Conservation (phyloP, 2,329 filamentous ascomycete genomes). For the Eutypella sp. region DNA sequence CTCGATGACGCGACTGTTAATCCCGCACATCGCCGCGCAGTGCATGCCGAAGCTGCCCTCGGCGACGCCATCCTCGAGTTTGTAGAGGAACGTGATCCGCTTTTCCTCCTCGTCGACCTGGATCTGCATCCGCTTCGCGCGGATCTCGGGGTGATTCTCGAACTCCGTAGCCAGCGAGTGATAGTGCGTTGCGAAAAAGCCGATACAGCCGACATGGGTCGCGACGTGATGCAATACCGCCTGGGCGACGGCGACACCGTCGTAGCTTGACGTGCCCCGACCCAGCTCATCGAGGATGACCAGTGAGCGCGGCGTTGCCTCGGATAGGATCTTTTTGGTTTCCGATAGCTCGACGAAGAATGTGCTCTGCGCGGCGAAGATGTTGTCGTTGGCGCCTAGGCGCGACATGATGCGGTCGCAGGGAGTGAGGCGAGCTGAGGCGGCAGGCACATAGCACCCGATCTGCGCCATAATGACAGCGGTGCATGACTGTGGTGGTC, state of each 20-base stretch:
- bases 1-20: slow-evolving; percentile 75
- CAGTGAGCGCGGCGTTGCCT: slow-evolving; percentile 87
- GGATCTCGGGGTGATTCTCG: slow-evolving; percentile 79
- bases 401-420: slow-evolving; percentile 98
- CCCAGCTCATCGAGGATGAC: slow-evolving; percentile 97
- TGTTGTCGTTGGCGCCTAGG: slow-evolving; percentile 96
- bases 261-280: slow-evolving; percentile 90
- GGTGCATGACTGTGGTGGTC: slow-evolving; percentile 65
- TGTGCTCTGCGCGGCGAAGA: slow-evolving; percentile 94
- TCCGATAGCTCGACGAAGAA: slow-evolving; percentile 98
- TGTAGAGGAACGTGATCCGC: slow-evolving; percentile 95
- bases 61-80: slow-evolving; percentile 85
- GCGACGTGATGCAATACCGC: slow-evolving; percentile 96
- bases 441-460: slow-evolving; percentile 84
- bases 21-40: slow-evolving; percentile 97
- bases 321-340: slow-evolving; percentile 94
- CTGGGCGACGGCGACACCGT: slow-evolving; percentile 93
- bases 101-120: slow-evolving; percentile 80
- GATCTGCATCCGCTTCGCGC: slow-evolving; percentile 87
- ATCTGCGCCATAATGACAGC: slow-evolving; percentile 98
- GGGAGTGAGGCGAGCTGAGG: slow-evolving; percentile 77
- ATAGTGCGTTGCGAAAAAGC: slow-evolving; percentile 98
- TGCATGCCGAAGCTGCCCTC: slow-evolving; percentile 99
- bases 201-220: slow-evolving; percentile 85
- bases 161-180: slow-evolving; percentile 92